Conservation (phyloP, 495 filamentous ascomycete species). For the Talaromyces thailandensis region DNA sequence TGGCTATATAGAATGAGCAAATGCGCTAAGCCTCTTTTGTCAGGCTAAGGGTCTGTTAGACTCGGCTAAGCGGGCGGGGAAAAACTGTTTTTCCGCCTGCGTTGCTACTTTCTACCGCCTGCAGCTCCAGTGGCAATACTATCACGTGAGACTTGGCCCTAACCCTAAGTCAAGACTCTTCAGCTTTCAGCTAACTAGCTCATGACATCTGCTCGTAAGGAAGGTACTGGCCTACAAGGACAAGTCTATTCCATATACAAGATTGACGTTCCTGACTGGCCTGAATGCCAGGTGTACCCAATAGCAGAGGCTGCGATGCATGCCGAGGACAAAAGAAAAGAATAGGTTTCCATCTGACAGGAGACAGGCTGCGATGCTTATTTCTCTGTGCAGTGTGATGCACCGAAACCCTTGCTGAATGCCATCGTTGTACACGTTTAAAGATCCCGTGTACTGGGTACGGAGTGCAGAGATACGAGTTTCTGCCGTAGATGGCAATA, state of each 20-base stretch:
- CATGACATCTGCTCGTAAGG: neutral
- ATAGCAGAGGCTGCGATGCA: neutral
- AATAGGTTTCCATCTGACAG: neutral
- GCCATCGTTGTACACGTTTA: neutral
- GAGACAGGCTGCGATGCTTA: neutral
- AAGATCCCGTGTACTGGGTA: neutral
- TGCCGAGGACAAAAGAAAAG: slow-evolving; percentile 2
- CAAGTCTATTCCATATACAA: neutral
- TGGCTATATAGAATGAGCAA: neutral
- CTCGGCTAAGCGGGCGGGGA: neutral
- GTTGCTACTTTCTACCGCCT: neutral
- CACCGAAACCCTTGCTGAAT: neutral
- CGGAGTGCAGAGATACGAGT: neutral
- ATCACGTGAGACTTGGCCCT: neutral
- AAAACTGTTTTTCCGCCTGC: neutral
- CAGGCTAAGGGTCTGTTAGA: neutral
- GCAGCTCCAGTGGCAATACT: too few species aligned
- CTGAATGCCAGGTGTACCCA: neutral
- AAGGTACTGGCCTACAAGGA: neutral
- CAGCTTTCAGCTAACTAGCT: neutral
- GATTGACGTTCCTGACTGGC: neutral
- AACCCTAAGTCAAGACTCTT: neutral
- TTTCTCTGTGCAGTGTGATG: neutral
- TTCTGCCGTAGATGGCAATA: neutral
- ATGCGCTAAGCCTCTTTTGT: neutral